phyloP scores from a whole-genome alignment of 257 asterid species.

The Cynanchum wilfordii region DNA sequence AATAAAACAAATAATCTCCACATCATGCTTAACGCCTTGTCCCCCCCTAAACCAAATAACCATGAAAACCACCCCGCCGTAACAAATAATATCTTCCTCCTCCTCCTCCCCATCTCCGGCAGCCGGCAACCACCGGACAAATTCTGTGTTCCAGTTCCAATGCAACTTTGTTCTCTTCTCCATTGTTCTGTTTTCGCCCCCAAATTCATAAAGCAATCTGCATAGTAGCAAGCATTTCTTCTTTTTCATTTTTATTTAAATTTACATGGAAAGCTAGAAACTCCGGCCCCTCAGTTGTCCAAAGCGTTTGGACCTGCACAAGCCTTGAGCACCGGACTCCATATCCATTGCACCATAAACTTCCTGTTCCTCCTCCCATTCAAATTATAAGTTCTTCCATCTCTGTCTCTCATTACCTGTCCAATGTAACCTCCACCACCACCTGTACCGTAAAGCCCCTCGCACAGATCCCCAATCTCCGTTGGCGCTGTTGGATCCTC shows the following conservation, averaged over 20 bases:
- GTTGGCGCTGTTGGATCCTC: conserved; percentile 93
- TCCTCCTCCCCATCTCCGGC: no score
- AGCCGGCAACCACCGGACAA: no score
- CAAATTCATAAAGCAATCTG: background rate
- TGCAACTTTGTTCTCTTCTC: no score
- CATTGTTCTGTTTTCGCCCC: background rate
- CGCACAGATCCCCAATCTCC: conserved; percentile 88
- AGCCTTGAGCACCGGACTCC: conserved; percentile 69
- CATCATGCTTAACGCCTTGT: no score
- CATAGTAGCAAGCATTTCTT: no score
- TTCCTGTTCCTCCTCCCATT: conserved; percentile 65
- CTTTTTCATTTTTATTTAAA: no score
- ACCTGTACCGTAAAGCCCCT: conserved; percentile 83
- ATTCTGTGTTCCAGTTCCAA: no score
- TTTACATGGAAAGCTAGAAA: no score
- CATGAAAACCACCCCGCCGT: no score
- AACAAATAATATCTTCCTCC: no score
- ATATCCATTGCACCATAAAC: conserved; percentile 82
- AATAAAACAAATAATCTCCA: no score
- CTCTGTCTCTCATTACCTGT: conserved; percentile 52
- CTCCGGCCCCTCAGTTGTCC: conserved; percentile 21
- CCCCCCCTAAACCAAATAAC: no score
- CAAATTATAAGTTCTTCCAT: conserved; percentile 64
- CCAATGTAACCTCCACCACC: conserved; percentile 95
- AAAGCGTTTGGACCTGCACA: conserved; percentile 90